Evolutionary conservation across 2,329 filamentous ascomycete genomes (phyloP).

Genomic region (Ilyonectria destructans): DNA sequence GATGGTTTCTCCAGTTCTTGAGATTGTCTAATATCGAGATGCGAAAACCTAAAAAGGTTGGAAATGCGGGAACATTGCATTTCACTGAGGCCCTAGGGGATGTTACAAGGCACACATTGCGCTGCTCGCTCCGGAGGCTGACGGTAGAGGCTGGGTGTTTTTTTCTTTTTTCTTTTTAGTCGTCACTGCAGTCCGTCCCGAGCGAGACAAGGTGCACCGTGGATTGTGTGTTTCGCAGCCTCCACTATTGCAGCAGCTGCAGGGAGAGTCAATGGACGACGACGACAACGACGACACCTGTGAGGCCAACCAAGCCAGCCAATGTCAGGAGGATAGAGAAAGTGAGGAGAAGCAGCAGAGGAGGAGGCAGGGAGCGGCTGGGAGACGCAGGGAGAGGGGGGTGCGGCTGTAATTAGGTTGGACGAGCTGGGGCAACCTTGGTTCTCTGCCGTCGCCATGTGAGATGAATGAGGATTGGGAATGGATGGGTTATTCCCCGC

Average conservation of each 20-base stretch:
- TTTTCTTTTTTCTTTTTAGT: constrained; percentile 12
- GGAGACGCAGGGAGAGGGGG: constrained; percentile 12
- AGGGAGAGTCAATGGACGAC: background rate
- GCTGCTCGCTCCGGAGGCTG: constrained; percentile 18
- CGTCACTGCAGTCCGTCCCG: constrained; percentile 24
- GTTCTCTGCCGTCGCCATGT: constrained; percentile 12
- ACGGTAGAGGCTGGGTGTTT: constrained; percentile 27
- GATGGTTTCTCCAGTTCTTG: background rate
- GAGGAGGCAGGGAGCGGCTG: background rate
- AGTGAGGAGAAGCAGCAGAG: background rate
- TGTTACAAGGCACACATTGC: background rate
- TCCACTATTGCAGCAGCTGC: background rate
- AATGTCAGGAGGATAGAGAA: too few species aligned
- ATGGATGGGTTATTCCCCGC: constrained; percentile 26
- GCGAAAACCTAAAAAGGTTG: background rate
- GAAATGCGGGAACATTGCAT: constrained; percentile 5
- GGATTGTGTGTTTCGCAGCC: background rate
- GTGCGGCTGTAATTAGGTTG: constrained; percentile 31
- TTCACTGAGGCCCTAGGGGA: constrained; percentile 14
- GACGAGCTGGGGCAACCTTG: constrained; percentile 28
- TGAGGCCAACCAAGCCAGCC: too few species aligned
- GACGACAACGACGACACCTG: too few species aligned
- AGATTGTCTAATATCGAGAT: constrained; percentile 10
- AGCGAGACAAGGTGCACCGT: constrained; percentile 24
- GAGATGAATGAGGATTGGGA: constrained; percentile 21